Evolutionary conservation across 345 rosid genomes (phyloP), one percentile per base, ranked within the genome.

Genomic region (Lagerstroemia speciosa): DNA sequence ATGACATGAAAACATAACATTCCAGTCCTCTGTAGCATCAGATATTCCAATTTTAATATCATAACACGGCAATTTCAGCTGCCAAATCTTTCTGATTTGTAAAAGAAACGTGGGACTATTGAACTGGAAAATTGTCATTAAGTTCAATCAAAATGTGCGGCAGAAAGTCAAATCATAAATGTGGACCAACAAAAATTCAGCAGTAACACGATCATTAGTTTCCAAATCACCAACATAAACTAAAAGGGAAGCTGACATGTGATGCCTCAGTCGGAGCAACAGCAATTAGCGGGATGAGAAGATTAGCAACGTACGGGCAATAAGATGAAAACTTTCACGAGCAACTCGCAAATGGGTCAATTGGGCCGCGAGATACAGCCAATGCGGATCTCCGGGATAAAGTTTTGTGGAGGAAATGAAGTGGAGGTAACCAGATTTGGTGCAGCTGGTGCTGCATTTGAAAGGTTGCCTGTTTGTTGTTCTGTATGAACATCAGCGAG

Each of bases 371-470:
- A 6, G 19, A 16, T 58, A n/a, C n/a, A n/a, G n/a, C n/a, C 63
- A 58, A 58, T 58, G 63, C 63, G 34, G 20, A 30, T 30, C 30
- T 58, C 16, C 2, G 29, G 63, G 15, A 58, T 7, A 27, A 6
- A 11, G 9, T 27, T 58, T 58, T 27, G 31, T 48, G 6, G 24
- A 19, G 24, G n/a, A 24, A 20, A 20, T 55, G 61, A 24, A 55
- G 61, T n/a, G 60, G 58, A 16, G 29, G 63, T n/a, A n/a, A 58
- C 29, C 63, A 58, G 63, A 58, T 58, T 58, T 14, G 63, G 14
- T 27, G 63, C 63, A n/a, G n/a, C n/a, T n/a, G n/a, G n/a, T n/a
- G n/a, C n/a, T 58, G 61, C 61, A 55, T 26, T 55, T 24, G 30
- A 55, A 55, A 24, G 30, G 61, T 8, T 26, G 63, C 34, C 29